A percentile compares a stretch with the other conserved stretches of the same genome.
These are phyloP conservation scores for Pseudogymnoascus sp. DNA, from an alignment of 2,329 filamentous ascomycete species.

Conservation along the genomic window DNA sequence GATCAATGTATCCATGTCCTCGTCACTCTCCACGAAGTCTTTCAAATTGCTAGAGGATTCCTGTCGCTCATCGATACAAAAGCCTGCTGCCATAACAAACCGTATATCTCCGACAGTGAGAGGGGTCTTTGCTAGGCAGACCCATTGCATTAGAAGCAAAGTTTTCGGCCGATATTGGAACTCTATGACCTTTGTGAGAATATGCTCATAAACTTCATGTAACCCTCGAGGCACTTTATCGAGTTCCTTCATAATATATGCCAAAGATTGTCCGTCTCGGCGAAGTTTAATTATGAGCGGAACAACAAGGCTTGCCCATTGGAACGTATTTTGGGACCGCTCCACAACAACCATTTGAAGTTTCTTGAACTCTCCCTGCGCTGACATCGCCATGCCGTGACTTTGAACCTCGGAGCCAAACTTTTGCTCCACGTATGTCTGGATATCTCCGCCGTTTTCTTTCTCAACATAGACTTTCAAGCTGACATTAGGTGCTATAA, in stretches of 20 bases:
- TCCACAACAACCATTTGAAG: slow-evolving; percentile 8
- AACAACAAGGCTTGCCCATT: slow-evolving; percentile 19
- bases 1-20: slow-evolving; percentile 18
- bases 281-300: slow-evolving; percentile 9
- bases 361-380: slow-evolving; percentile 2
- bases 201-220: slow-evolving; percentile 15
- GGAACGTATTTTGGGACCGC: slow-evolving; percentile 18
- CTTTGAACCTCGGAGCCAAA: background rate
- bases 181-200: slow-evolving; percentile 17
- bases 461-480: slow-evolving; percentile 20
- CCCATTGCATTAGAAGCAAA: slow-evolving; percentile 17
- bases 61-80: background rate
- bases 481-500: slow-evolving; percentile 7
- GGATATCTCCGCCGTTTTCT: slow-evolving; percentile 19
- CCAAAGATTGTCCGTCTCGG: slow-evolving; percentile 5
- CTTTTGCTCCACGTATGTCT: slow-evolving; percentile 12
- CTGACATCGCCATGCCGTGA: background rate
- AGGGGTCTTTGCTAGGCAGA: slow-evolving; percentile 13
- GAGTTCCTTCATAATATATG: slow-evolving; percentile 12
- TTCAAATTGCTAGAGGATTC: background rate
- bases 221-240: slow-evolving; percentile 18
- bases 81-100: background rate
- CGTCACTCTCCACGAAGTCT: slow-evolving; percentile 16
- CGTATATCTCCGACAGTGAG: slow-evolving; percentile 11
- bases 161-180: slow-evolving; percentile 11